These are phyloP conservation scores for Cercospora zeina DNA, from an alignment of 2,329 filamentous ascomycete species.

Conservation along the genomic window DNA sequence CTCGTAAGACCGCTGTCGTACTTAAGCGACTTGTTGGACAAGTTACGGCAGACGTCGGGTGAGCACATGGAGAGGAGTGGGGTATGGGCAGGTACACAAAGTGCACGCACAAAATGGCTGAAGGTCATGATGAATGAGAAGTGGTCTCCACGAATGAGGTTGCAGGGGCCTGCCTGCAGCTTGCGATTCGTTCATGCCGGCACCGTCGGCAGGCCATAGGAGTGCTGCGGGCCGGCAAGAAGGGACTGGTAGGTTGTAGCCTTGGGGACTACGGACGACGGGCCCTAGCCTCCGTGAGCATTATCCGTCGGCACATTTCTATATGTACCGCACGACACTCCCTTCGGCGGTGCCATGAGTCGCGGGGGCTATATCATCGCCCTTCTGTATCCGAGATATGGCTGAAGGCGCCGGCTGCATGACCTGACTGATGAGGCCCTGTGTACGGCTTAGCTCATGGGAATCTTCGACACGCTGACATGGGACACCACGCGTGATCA, in stretches of 20 bases:
- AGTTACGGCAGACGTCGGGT: slow-evolving; percentile 19
- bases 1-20: slow-evolving; percentile 1
- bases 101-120: slow-evolving; percentile 12
- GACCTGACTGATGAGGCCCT: neutral
- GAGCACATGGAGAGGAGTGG: slow-evolving; percentile 19
- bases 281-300: neutral
- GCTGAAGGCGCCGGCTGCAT: slow-evolving; percentile 9
- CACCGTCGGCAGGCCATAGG: slow-evolving; percentile 11
- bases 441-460: neutral
- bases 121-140: slow-evolving; percentile 18
- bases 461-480: slow-evolving; percentile 16
- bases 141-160: slow-evolving; percentile 26
- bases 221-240: slow-evolving; percentile 16
- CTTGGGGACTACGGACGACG: neutral
- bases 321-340: neutral
- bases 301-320: neutral
- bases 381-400: neutral
- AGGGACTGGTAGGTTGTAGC: slow-evolving; percentile 22
- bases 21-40: neutral
- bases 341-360: neutral
- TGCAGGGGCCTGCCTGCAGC: slow-evolving; percentile 21
- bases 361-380: neutral
- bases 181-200: slow-evolving; percentile 26
- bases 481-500: slow-evolving; percentile 2
- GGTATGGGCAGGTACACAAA: slow-evolving; percentile 11